Base-by-base conservation (phyloP, 2,329 filamentous ascomycete genomes). In the Ophiognomonia clavigignenti-juglandacearum region DNA sequence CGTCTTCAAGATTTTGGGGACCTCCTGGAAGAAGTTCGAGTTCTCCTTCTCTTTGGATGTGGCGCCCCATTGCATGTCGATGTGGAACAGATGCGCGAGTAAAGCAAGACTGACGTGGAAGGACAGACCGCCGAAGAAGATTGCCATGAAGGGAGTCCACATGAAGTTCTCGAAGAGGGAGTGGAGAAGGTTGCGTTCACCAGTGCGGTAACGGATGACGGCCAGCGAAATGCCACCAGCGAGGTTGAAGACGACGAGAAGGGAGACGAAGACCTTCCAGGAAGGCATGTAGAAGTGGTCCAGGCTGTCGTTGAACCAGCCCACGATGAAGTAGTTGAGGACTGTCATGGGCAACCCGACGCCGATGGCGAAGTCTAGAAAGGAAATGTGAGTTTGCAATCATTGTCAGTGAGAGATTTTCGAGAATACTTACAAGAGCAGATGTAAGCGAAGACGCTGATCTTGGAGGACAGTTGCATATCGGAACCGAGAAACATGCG, bases 371-470 rank as follows among this genome's bases (percentile, higher is more conserved):
- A 85, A 86, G 67, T 87, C 86, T 5, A 83, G 10, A 31, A 11
- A 31, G 26, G 26, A 13, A 7, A 29, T 13, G 13, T n/a, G n/a
- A n/a, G n/a, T n/a, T n/a, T n/a, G n/a, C n/a, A 29, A 13, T 29
- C 26, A 85, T 37, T 66, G 58, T 43, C 62, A 63, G 6, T 43
- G 10, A 37, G 29, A 16, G 20, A 26, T 47, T 62, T 59, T 13
- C 8, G 6, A 23, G 26, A 7, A 11, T 18, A 23, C 37, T 50
- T 34, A 48, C 41, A 66, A 4, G 64, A 64, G 51, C 80, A 81
- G 52, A 86, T 80, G 61, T 86, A 86, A 2, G 82, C 79, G 57
- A 88, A 65, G 59, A 88, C 85, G 32, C 83, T 86, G 53, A 88
- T 65, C 63, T 88, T 88, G 38, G 80, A 83, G 7, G 80, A 77